Conservation (phyloP, 495 filamentous ascomycete species). For the Neurospora sp. region DNA sequence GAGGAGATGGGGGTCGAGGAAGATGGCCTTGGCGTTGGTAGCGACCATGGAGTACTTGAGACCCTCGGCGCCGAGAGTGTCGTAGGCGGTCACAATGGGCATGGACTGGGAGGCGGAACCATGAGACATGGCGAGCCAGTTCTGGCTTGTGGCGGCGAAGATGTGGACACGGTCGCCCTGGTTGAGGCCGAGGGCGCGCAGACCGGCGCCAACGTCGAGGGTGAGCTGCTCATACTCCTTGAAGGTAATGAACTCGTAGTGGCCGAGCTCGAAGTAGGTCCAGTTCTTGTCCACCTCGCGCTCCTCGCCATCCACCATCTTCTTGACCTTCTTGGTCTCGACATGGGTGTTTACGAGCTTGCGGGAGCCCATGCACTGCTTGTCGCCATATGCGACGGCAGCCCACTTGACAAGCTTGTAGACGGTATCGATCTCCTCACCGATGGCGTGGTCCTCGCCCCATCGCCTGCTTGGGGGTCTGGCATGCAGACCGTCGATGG, state of each 20-base stretch:
- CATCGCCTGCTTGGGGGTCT: constrained; percentile 17
- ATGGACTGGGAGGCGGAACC: constrained; percentile 47
- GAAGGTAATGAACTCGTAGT: constrained; percentile 79
- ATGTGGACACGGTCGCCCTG: constrained; percentile 72
- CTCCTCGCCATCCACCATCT: constrained; percentile 84
- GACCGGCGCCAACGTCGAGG: constrained; percentile 62
- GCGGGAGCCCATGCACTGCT: constrained; percentile 73
- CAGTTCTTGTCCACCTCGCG: constrained; percentile 88
- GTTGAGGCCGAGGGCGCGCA: constrained; percentile 69
- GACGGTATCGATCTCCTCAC: constrained; percentile 66
- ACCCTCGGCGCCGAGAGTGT: constrained; percentile 91
- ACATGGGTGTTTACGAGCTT: constrained; percentile 74
- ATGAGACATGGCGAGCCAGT: constrained; percentile 64
- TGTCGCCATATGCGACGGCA: constrained; percentile 76
- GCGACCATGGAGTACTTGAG: constrained; percentile 84
- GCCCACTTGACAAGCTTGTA: constrained; percentile 77
- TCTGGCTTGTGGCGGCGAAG: constrained; percentile 76
- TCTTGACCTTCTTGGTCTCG: constrained; percentile 96
- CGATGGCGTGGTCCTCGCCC: constrained; percentile 24
- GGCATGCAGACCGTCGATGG: constrained; percentile 58
- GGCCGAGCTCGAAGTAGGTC: constrained; percentile 89
- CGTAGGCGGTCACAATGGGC: constrained; percentile 59
- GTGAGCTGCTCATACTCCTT: constrained; percentile 74
- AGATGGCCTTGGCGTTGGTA: constrained; percentile 78
- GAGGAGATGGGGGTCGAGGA: constrained; percentile 78